These are phyloP conservation scores for Nannochloropsis salina DNA, from an alignment of 108 stramenopile species.

Conservation along the genomic window DNA sequence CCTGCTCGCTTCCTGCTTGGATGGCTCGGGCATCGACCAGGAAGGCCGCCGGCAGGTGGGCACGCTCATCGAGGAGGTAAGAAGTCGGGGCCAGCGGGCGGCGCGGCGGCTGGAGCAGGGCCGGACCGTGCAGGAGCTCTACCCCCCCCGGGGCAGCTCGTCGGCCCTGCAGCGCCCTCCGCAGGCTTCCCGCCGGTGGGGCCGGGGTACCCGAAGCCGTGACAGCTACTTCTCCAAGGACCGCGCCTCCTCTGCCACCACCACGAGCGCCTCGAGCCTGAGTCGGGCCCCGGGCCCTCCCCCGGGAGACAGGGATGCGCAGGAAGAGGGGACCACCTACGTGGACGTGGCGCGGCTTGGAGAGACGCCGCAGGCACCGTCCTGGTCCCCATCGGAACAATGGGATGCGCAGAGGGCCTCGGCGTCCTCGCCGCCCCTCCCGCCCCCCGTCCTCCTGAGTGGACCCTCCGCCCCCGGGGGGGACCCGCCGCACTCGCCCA, in stretches of 20 bases:
- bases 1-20: constrained; percentile 31
- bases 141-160: neutral
- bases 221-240: neutral
- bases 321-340: neutral
- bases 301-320: neutral
- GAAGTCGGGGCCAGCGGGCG: neutral
- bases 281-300: neutral
- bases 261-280: neutral
- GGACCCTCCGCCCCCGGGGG: neutral
- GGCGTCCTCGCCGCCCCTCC: neutral
- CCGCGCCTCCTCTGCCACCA: neutral
- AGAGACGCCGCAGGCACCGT: neutral
- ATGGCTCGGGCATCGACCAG: constrained; percentile 36
- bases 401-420: neutral
- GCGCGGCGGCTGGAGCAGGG: neutral
- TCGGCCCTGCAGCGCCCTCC: no score
- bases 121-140: neutral
- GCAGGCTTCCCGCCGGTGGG: neutral
- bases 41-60: neutral
- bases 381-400: neutral
- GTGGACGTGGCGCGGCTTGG: neutral
- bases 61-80: constrained; percentile 29
- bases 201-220: neutral
- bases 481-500: neutral
- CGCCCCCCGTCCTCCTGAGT: neutral